Percentiles rank a stretch among this genome's conserved stretches.
These are phyloP conservation scores for Pisolithus marmoratus DNA, from an alignment of 768 basidiomycete genomes.

Conservation along the genomic window DNA sequence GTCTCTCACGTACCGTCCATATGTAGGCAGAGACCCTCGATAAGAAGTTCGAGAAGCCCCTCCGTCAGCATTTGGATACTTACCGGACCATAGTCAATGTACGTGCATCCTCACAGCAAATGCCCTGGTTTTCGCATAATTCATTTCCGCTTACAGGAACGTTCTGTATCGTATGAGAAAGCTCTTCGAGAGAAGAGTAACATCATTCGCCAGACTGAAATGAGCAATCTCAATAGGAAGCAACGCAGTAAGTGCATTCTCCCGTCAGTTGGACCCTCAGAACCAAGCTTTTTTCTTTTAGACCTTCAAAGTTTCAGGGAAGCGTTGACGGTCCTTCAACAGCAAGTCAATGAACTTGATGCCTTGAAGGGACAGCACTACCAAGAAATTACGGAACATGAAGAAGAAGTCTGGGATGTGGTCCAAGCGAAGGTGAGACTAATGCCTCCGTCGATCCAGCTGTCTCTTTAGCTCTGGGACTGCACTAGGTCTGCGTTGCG, in stretches of 20 bases:
- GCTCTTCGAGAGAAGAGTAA: slow-evolving; percentile 78
- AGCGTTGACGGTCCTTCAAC: slow-evolving; percentile 73
- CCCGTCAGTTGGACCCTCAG: slow-evolving; percentile 2
- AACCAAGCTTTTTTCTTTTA: slow-evolving; percentile 27
- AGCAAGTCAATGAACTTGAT: slow-evolving; percentile 90
- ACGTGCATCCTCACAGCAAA: slow-evolving; percentile 15
- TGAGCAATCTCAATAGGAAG: slow-evolving; percentile 77
- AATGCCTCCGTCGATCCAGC: background rate
- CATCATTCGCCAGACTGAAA: slow-evolving; percentile 81
- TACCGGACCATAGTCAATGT: slow-evolving; percentile 74
- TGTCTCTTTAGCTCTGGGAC: slow-evolving; percentile 9
- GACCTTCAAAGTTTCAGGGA: slow-evolving; percentile 87
- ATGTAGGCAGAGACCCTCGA: slow-evolving; percentile 77
- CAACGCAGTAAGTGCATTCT: slow-evolving; percentile 62
- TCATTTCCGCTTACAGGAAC: slow-evolving; percentile 48
- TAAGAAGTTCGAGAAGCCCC: slow-evolving; percentile 82
- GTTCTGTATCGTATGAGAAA: slow-evolving; percentile 78
- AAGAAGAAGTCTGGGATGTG: slow-evolving; percentile 93
- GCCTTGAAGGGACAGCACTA: slow-evolving; percentile 82
- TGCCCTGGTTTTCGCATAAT: background rate
- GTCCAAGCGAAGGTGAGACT: slow-evolving; percentile 72
- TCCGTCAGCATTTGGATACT: slow-evolving; percentile 77
- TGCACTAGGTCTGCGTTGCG: slow-evolving; percentile 61
- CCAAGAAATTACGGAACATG: slow-evolving; percentile 83
- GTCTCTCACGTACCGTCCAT: slow-evolving; percentile 1